These are phyloP conservation scores for Sideroxylon spinosum DNA, from an alignment of 179 eudicot species.

Conservation along the genomic window DNA sequence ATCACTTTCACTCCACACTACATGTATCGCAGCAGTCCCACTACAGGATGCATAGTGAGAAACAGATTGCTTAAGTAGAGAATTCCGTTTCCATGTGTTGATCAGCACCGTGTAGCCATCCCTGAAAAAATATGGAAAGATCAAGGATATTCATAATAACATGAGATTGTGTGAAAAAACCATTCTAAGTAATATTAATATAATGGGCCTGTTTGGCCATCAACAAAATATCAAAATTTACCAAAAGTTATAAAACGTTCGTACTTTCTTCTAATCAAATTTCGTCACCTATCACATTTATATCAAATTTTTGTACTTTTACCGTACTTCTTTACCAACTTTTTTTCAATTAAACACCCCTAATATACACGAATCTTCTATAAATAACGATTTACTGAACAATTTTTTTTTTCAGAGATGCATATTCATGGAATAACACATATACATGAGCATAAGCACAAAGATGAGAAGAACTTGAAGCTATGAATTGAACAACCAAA, in stretches of 20 bases:
- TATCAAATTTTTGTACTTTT: no score
- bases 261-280: no score
- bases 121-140: constrained; percentile 23
- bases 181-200: neutral
- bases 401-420: neutral
- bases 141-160: neutral
- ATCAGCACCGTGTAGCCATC: constrained; percentile 65
- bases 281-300: no score
- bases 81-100: constrained; percentile 69
- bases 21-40: constrained; percentile 60
- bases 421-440: neutral
- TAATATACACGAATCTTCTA: neutral
- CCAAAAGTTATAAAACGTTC: no score
- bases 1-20: constrained; percentile 66
- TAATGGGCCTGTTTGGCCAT: no score
- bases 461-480: neutral
- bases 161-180: neutral
- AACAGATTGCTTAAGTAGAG: constrained; percentile 59
- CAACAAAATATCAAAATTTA: no score
- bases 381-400: neutral
- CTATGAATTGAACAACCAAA: neutral
- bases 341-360: no score
- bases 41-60: constrained; percentile 68
- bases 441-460: neutral
- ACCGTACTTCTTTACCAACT: no score